phyloP scores from a whole-genome alignment of 2,329 filamentous ascomycete genomes.

The Apiospora pterosperma region DNA sequence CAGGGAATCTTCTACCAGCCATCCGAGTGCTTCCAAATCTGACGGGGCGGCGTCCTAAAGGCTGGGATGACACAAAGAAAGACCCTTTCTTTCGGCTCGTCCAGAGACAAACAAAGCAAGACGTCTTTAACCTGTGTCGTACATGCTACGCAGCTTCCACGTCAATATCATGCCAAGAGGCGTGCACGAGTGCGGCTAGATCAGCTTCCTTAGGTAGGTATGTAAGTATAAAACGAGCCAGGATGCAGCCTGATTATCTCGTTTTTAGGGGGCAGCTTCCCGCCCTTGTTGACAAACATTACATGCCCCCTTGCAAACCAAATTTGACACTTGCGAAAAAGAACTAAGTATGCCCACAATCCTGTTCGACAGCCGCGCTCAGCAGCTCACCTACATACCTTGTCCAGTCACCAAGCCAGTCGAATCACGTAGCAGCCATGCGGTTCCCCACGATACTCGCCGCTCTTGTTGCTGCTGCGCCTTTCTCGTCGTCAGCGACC shows the following conservation, averaged over 20 bases:
- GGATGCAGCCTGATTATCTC: background rate
- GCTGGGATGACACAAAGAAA: too few relatives aligned
- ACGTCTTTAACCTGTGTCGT: too few relatives aligned
- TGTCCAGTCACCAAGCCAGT: background rate
- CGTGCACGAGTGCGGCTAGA: background rate
- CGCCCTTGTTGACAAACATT: background rate
- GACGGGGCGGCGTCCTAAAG: too few relatives aligned
- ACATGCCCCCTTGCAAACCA: background rate
- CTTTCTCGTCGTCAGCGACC: conserved; percentile 19
- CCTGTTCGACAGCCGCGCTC: background rate
- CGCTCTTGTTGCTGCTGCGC: conserved; percentile 18
- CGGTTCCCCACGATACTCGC: conserved; percentile 20
- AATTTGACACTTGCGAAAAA: background rate
- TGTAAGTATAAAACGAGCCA: background rate
- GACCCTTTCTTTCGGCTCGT: background rate
- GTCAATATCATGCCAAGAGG: background rate
- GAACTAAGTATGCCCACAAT: too few relatives aligned
- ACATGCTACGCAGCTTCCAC: background rate
- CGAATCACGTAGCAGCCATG: conserved; percentile 17
- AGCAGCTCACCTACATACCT: background rate
- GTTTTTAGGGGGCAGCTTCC: background rate
- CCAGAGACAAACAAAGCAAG: background rate
- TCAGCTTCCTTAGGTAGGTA: background rate
- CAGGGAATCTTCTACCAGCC: background rate
- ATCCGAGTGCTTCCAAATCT: background rate